Evolutionary conservation across 768 basidiomycete genomes (phyloP), one percentile per base, ranked within the genome.

Genomic region (Termitomyces sp.): DNA sequence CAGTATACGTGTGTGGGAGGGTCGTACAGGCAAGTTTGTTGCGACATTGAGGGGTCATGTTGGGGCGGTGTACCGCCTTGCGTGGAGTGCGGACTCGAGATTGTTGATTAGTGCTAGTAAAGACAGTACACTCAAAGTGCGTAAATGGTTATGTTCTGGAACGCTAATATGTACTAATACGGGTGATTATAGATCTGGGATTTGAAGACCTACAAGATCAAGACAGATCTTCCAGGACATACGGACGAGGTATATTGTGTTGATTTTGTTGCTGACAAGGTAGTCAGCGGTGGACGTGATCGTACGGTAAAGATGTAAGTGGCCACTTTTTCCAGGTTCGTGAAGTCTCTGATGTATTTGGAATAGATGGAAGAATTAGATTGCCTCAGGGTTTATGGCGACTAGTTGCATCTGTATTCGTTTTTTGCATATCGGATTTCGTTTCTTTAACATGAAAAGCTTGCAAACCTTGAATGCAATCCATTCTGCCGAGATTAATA

Each of bases 161-260:
- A 30, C 30, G 52, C 26, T 10, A 40, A 8, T 45, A 6, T 40
- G 22, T 20, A 8, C 35, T 24, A 6, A 49, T n/a, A 22, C 24
- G 13, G 28, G 18, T 35, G 30, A 14, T 16, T 6, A 36, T 69
- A 94, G 94, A 86, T 98, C 24, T 98, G 96, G 96, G 92, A 97
- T 70, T 77, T 98, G 56, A 94, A 92, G 70, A 98, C 94, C 6
- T 93, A 92, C 72, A 98, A 99, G 73, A 85, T 99, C 61, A 90
- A 92, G 68, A 85, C 82, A 7, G 96, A 99, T 70, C 83, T 99
- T 18, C 93, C 94, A 0, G 96, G 96, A 20, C 96, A 99, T 69
- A 91, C 90, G 1, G 96, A 99, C 64, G 96, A 99, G 70, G 95
- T 99, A 36, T 98, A 98, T 73, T 98, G 96, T 66, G 96, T 99